Evolutionary conservation across 208 protist genomes (phyloP), one percentile per base, ranked within the genome.

Genomic region (Phytomonas serpens): DNA sequence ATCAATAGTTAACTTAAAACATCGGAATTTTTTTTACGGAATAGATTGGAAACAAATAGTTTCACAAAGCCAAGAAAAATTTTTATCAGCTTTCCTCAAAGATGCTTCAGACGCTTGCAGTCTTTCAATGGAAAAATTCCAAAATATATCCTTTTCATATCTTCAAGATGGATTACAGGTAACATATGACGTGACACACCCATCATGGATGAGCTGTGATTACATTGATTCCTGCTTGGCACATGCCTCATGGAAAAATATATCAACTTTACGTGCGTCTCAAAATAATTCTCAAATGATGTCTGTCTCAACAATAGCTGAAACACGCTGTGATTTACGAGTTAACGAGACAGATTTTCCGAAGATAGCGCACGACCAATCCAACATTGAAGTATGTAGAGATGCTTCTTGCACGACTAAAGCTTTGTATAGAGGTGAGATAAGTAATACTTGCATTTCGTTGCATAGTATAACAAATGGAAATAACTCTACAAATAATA

Each of bases 71-170:
- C 81, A 77, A 30, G 83, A 88, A 61, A 78, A 88, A 32, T 40
- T 85, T 5, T 69, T 68, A 6, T 19, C 67, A 23, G 82, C 64
- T 16, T 88, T 88, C 61, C 75, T 70, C 23, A 51, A 67, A 57
- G 83, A 88, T 52, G 73, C 77, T 16, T 72, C 78, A 13, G 29
- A 77, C 0, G 83, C 83, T 33, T 77, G 71, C n/a, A 80, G 83
- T 57, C 73, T 88, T 4, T 74, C 79, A 62, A 42, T 73, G 2
- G 70, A 80, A 61, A 72, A 33, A 67, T 72, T 88, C 62, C 23
- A 72, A 0, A 72, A 81, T 29, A 72, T 85, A 14, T 40, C 69
- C 7, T 84, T 88, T 69, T 42, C 9, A 23, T 67, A 67, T 0
- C 62, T 72, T 4, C 31, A 61, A n/a, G 66, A 70, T 3, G 36